Evolutionary conservation across 163 green algal species (phyloP).

Genomic region (Scenedesmus sp.): DNA sequence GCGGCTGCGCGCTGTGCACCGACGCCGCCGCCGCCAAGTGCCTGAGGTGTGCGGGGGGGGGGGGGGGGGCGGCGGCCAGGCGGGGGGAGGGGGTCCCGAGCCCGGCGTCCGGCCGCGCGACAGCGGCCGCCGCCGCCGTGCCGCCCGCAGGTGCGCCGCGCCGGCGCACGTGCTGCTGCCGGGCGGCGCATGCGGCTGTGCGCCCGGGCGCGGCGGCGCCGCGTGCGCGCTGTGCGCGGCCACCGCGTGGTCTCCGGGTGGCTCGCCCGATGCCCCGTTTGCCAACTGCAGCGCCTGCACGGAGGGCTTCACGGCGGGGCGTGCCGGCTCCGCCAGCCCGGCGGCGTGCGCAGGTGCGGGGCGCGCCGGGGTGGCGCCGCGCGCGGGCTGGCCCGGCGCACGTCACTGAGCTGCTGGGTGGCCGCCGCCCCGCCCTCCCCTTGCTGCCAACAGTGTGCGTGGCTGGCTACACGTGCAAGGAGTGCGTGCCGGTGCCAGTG

Average conservation of each 20-base stretch:
- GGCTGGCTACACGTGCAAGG: too few species aligned
- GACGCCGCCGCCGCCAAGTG: not conserved
- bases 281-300: not conserved
- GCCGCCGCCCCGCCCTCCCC: too few species aligned
- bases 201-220: not conserved
- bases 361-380: too few species aligned
- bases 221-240: not conserved
- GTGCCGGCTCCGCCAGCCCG: not conserved
- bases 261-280: not conserved
- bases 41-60: too few species aligned
- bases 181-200: not conserved
- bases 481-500: too few species aligned
- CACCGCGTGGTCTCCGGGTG: not conserved
- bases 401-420: too few species aligned
- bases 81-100: too few species aligned
- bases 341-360: slow-evolving; percentile 13
- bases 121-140: too few species aligned
- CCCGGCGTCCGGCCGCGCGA: too few species aligned
- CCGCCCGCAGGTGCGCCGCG: not conserved
- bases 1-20: slow-evolving; percentile 10
- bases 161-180: not conserved
- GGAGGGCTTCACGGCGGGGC: not conserved
- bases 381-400: too few species aligned
- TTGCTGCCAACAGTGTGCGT: too few species aligned
- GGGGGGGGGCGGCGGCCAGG: too few species aligned